Base-by-base conservation (phyloP, 2,329 filamentous ascomycete genomes). In the Colletotrichum gloeosporioides region DNA sequence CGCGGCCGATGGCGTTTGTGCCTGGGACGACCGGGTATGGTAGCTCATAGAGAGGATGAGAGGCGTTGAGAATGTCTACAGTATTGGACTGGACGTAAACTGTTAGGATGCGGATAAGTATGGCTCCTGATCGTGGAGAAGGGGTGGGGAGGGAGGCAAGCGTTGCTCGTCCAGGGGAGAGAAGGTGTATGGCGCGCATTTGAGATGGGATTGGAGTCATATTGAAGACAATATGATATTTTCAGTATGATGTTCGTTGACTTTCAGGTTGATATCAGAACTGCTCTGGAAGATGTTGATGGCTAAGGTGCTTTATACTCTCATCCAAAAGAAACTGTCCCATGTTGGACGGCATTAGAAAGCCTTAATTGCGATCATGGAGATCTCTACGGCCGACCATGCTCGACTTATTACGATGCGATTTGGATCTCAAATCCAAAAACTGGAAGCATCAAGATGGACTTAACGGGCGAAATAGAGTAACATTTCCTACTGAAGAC, bases 231-330 rank as follows among this genome's bases (percentile, higher is more conserved):
- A 12, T 22, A 12, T 12, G 39, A 0, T 49, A 12, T 49, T 49
- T 22, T 0, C 0, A 12, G 18, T 7, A 1, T 12, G 10, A 7
- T n/a, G 6, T 12, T n/a, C 39, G 1, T 49, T 10, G 18, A 49
- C 39, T 49, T 49, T 49, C 5, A 2, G 4, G 18, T 22, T 49
- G 5, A 7, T n/a, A 6, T 49, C 6, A 4, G 9, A 49, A 1
- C 0, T 49, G 0, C 18, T n/a, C 9, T 1, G 0, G 18, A 49
- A 49, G 9, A 49, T n/a, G 2, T 49, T 0, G 18, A n/a, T 10
- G 4, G 39, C 9, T n/a, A 15, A 8, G 15, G 4, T 36, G 9
- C 39, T 49, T 49, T 49, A 49, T 12, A 49, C 18, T 49, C 5
- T 12, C 39, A n/a, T 22, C 3, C 1, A 10, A 1, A n/a, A 18